Conservation (phyloP, 805 yeast species). For the Candida dendrica region DNA sequence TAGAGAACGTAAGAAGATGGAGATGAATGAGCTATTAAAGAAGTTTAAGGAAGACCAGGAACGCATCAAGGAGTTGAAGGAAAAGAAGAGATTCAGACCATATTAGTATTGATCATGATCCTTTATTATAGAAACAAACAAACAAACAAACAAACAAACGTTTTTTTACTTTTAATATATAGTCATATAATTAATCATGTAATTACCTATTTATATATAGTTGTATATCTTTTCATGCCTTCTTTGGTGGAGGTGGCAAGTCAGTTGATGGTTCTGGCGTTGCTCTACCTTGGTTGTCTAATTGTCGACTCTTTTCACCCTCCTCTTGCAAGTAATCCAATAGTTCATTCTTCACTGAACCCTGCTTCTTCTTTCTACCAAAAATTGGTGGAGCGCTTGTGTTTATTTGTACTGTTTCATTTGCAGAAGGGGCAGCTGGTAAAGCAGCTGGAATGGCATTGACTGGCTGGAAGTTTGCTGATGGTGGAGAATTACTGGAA, state of each 20-base stretch:
- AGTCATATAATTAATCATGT: too few species aligned
- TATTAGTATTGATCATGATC: conserved; percentile 34
- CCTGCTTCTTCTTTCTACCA: conserved; percentile 18
- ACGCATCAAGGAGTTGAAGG: conserved; percentile 69
- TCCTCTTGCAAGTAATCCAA: conserved; percentile 35
- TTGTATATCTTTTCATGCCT: conserved; percentile 1
- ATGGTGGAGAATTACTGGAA: not conserved
- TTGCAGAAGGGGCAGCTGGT: not conserved
- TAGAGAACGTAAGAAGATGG: conserved; percentile 86
- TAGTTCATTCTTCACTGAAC: conserved; percentile 20
- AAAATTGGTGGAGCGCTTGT: conserved; percentile 15
- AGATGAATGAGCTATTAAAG: conserved; percentile 77
- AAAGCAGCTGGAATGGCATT: conserved; percentile 2
- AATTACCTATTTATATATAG: too few species aligned
- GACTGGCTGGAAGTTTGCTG: conserved; percentile 6
- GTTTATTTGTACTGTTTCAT: not conserved
- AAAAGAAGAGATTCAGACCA: conserved; percentile 79
- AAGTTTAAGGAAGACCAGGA: conserved; percentile 91
- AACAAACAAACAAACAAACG: too few species aligned
- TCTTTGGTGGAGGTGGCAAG: conserved; percentile 30
- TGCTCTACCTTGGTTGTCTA: conserved; percentile 26
- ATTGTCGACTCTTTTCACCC: conserved; percentile 29
- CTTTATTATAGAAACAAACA: too few species aligned
- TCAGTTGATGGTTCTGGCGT: conserved; percentile 9
- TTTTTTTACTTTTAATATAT: too few species aligned